Evolutionary conservation across 176 grass and related monocot genomes (phyloP).

Genomic region (Aegilops sharonensis): DNA sequence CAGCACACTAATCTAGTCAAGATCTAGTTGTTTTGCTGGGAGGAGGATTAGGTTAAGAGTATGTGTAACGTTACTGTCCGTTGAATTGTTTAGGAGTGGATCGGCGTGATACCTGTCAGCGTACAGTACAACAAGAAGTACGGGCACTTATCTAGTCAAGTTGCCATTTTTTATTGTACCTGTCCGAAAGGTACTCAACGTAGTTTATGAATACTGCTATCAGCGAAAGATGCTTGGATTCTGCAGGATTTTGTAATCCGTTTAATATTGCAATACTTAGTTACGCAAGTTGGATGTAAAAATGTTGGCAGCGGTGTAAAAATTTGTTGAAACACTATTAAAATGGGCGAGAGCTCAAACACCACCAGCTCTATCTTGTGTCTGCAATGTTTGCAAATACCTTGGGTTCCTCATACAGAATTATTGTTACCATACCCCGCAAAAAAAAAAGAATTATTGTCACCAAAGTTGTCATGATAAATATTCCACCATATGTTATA

Average conservation of each 20-base stretch:
- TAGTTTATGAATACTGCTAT: not conserved
- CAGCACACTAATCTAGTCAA: constrained; percentile 3
- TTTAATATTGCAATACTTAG: not conserved
- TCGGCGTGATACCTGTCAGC: not conserved
- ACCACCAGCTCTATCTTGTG: too few species aligned
- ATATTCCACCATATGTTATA: too few species aligned
- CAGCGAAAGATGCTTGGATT: not conserved
- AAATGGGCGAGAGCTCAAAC: too few species aligned
- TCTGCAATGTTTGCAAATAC: too few species aligned
- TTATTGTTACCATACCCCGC: too few species aligned
- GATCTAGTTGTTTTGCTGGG: not conserved
- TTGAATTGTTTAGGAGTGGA: not conserved
- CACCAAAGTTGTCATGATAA: too few species aligned
- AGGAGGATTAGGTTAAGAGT: not conserved
- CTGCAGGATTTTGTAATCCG: not conserved
- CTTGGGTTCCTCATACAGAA: too few species aligned
- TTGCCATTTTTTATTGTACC: not conserved
- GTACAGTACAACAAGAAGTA: constrained; percentile 35
- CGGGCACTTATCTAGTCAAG: constrained; percentile 32
- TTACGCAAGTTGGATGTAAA: not conserved
- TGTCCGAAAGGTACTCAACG: not conserved
- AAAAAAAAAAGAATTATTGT: too few species aligned
- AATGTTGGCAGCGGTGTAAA: not conserved
- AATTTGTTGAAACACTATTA: not conserved
- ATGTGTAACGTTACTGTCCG: not conserved